Percentiles rank a stretch among this genome's conserved stretches.
Evolutionary conservation across 2,329 filamentous ascomycete species (phyloP).

Genomic region (Sclerotinia borealis): DNA sequence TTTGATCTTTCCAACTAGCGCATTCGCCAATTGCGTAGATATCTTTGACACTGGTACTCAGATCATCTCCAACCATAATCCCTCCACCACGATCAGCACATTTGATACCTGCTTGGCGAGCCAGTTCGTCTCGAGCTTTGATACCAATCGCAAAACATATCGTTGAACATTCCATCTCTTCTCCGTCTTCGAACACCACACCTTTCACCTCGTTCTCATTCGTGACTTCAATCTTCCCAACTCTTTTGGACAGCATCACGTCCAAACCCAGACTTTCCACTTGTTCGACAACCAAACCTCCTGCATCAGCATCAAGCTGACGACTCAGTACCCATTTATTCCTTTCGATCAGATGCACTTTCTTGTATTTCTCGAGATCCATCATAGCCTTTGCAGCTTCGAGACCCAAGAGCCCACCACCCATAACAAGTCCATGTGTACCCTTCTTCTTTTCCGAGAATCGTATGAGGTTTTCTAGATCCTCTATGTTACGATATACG

Average conservation of each 20-base stretch:
- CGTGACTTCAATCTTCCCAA: slow-evolving; percentile 65
- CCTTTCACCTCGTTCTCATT: slow-evolving; percentile 63
- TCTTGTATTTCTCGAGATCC: slow-evolving; percentile 67
- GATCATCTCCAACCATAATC: slow-evolving; percentile 51
- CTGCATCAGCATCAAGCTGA: slow-evolving; percentile 77
- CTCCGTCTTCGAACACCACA: slow-evolving; percentile 74
- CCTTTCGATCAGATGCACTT: slow-evolving; percentile 74
- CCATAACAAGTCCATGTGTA: slow-evolving; percentile 69
- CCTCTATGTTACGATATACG: slow-evolving; percentile 80
- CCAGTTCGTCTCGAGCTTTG: slow-evolving; percentile 72
- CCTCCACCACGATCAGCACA: slow-evolving; percentile 69
- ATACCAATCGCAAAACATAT: slow-evolving; percentile 90
- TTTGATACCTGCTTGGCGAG: slow-evolving; percentile 60
- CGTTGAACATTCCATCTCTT: slow-evolving; percentile 68
- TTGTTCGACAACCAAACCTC: slow-evolving; percentile 74
- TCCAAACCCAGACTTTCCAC: slow-evolving; percentile 74
- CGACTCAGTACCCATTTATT: slow-evolving; percentile 78
- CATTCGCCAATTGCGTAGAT: slow-evolving; percentile 90
- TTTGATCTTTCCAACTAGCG: slow-evolving; percentile 81
- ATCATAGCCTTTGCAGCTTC: slow-evolving; percentile 92
- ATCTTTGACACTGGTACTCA: slow-evolving; percentile 64
- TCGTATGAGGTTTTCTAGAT: slow-evolving; percentile 69
- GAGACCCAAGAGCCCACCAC: slow-evolving; percentile 76
- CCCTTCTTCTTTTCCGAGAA: slow-evolving; percentile 64
- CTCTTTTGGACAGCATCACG: slow-evolving; percentile 69